These are phyloP conservation scores for Diaporthe capsici DNA, from an alignment of 2,329 filamentous ascomycete species.

Conservation along the genomic window DNA sequence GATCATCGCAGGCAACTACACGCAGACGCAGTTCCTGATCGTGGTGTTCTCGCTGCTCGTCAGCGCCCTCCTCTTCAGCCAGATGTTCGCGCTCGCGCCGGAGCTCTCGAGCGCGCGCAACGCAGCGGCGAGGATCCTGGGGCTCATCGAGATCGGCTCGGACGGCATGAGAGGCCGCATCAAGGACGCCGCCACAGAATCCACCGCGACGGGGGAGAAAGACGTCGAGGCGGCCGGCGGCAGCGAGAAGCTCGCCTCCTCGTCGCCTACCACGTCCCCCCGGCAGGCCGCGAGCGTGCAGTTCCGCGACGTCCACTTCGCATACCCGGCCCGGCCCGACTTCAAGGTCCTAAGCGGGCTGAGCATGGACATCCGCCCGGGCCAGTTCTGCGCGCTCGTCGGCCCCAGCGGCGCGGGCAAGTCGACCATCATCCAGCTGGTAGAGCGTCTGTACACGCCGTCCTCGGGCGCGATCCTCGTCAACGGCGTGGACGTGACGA, in stretches of 20 bases:
- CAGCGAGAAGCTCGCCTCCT: slow-evolving; percentile 43
- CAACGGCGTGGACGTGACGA: slow-evolving; percentile 59
- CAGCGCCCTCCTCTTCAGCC: slow-evolving; percentile 68
- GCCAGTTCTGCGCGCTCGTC: slow-evolving; percentile 59
- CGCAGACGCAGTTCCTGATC: slow-evolving; percentile 69
- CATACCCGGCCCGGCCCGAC: slow-evolving; percentile 72
- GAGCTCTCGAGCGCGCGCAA: slow-evolving; percentile 67
- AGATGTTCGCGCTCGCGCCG: slow-evolving; percentile 71
- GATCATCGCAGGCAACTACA: slow-evolving; percentile 67
- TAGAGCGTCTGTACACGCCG: slow-evolving; percentile 69
- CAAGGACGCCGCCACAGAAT: not conserved
- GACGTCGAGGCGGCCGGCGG: slow-evolving; percentile 50
- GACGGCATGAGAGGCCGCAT: slow-evolving; percentile 32
- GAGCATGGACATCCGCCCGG: slow-evolving; percentile 53
- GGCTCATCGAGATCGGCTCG: slow-evolving; percentile 43
- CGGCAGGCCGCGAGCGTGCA: slow-evolving; percentile 53
- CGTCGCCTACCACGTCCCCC: not conserved
- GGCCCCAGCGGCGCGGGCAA: slow-evolving; percentile 64
- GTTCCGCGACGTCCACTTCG: slow-evolving; percentile 69
- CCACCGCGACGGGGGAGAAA: not conserved
- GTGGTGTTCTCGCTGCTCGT: slow-evolving; percentile 66
- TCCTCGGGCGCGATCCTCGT: slow-evolving; percentile 64
- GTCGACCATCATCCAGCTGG: slow-evolving; percentile 60
- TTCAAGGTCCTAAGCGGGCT: slow-evolving; percentile 61
- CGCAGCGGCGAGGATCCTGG: slow-evolving; percentile 60